Evolutionary conservation across 176 grass and related monocot genomes (phyloP).

Genomic region (Paspalum vaginatum): DNA sequence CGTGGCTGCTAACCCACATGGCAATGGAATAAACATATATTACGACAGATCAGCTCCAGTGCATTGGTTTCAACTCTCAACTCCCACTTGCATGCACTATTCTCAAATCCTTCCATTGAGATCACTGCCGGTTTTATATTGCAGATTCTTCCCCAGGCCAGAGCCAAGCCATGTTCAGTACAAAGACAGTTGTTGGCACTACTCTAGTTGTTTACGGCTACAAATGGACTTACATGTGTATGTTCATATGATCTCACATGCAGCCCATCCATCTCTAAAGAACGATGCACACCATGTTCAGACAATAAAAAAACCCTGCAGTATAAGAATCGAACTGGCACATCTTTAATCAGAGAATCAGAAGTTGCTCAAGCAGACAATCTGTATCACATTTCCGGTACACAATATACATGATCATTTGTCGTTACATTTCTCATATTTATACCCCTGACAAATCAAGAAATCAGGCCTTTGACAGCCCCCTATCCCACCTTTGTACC

Average conservation of each 20-base stretch:
- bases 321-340: conserved; percentile 1
- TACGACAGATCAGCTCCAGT: neutral
- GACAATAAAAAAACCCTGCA: neutral
- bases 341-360: conserved; percentile 32
- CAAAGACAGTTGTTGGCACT: conserved; percentile 17
- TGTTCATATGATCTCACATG: neutral
- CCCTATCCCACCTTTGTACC: conserved; percentile 57
- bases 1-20: conserved; percentile 38
- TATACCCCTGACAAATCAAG: conserved; percentile 49
- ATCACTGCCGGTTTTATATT: neutral
- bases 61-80: conserved; percentile 35
- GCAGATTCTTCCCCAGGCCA: conserved; percentile 28
- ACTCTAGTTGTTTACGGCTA: conserved; percentile 21
- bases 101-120: conserved; percentile 36
- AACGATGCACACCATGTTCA: conserved; percentile 23
- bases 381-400: conserved; percentile 45
- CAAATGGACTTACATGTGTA: neutral
- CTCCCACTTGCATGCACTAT: conserved; percentile 27
- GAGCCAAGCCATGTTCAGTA: conserved; percentile 32
- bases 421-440: conserved; percentile 53
- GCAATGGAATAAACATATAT: conserved; percentile 23
- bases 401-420: conserved; percentile 40
- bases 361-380: conserved; percentile 44
- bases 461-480: conserved; percentile 42
- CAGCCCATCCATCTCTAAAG: neutral